Evolutionary conservation across 2,329 filamentous ascomycete species (phyloP).

Genomic region (Colletotrichum neosansevieriae): DNA sequence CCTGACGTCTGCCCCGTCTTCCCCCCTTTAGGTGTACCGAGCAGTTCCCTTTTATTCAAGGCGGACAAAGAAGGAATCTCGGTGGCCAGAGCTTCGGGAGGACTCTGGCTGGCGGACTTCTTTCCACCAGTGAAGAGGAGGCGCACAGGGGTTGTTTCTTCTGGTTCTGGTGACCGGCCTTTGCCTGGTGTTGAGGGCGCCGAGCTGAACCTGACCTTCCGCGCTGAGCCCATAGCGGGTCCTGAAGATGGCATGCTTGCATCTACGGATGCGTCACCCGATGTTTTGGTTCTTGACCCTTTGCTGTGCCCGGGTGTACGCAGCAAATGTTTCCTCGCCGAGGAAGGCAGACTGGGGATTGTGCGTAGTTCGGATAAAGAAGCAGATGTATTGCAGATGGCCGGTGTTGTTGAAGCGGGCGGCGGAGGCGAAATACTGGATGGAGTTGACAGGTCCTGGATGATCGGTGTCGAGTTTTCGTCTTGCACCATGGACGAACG

Average conservation of each 20-base stretch:
- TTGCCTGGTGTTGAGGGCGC: constrained; percentile 12
- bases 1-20: not conserved
- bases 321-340: not conserved
- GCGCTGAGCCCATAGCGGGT: constrained; percentile 14
- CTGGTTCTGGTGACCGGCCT: constrained; percentile 13
- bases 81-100: not conserved
- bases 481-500: not conserved
- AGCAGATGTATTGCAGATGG: constrained; percentile 8
- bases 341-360: not conserved
- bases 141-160: constrained; percentile 25
- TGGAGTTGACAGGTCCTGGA: not conserved
- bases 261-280: not conserved
- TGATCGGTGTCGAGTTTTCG: not conserved
- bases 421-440: constrained; percentile 5
- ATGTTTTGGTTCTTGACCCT: not conserved
- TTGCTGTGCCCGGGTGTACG: constrained; percentile 9
- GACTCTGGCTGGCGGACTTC: constrained; percentile 18
- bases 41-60: not conserved
- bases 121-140: constrained; percentile 17
- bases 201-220: constrained; percentile 30
- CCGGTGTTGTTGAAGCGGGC: not conserved
- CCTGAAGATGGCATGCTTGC: constrained; percentile 1
- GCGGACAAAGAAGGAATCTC: not conserved
- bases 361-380: constrained; percentile 27
- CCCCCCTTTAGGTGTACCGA: constrained; percentile 7